Evolutionary conservation across 2,329 filamentous ascomycete genomes (phyloP), one percentile per base, ranked within the genome.

Genomic region (Trichoderma sp.): DNA sequence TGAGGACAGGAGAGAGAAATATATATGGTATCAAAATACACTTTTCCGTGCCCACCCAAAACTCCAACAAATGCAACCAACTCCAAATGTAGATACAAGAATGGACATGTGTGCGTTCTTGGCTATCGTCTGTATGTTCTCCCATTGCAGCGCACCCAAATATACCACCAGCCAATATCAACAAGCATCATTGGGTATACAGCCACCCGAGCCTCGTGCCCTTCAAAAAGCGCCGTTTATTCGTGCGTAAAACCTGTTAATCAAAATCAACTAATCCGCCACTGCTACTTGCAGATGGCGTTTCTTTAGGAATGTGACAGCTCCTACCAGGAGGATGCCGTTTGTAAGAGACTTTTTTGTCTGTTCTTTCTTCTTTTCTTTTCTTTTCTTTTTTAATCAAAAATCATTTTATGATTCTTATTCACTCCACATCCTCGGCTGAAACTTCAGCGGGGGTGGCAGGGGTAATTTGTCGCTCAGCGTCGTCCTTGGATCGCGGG

Each of bases 361-460:
- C 39, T 43, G 7, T 43, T 43, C 39, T 63, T 55, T 28, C 61
- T 13, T 49, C 26, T 54, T 1, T 43, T 54, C 14, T 18, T n/a
- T 56, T 49, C 6, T 46, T n/a, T 46, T n/a, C 51, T 46, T 26
- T 46, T 51, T 16, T 24, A n/a, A 4, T 67, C 11, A 18, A 3
- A 34, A 39, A 60, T 60, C 58, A 60, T 32, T 68, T 60, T 60
- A 59, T 68, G 56, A 59, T 68, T 54, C 30, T 26, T 49, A 14
- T 59, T 69, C 46, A 65, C 54, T 75, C 68, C 34, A 74, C 75
- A 54, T 74, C 76, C 56, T 75, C 73, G 46, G 73, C 77, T 70
- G 75, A 75, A 49, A 77, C 74, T 74, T 81, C 79, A 69, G 78
- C 72, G 21, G 75, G 71, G 11, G 73, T 69, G 68, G 37, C 28